Evolutionary conservation across 2,329 filamentous ascomycete genomes (phyloP).

Genomic region (Penicillium capsulatum): DNA sequence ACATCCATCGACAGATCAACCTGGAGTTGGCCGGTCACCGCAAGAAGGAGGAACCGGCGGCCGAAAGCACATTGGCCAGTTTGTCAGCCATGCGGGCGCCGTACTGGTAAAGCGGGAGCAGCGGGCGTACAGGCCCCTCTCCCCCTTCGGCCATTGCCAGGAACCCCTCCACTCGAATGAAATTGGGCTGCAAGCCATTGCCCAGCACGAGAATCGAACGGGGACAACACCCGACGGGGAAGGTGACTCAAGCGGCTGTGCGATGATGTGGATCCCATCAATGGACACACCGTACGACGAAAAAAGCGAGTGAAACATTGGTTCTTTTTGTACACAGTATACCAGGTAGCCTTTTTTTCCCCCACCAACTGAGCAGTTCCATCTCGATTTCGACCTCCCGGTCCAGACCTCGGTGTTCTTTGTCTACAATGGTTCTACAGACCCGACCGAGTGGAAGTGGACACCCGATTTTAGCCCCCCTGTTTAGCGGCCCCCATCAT

Average conservation of each 20-base stretch:
- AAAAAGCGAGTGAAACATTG: slow-evolving; percentile 6
- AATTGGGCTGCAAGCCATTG: slow-evolving; percentile 5
- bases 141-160: too few relatives aligned
- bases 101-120: slow-evolving; percentile 43
- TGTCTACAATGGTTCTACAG: background rate
- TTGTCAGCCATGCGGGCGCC: slow-evolving; percentile 45
- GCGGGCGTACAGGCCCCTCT: too few relatives aligned
- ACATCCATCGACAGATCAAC: slow-evolving; percentile 88
- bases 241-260: slow-evolving; percentile 14
- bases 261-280: too few relatives aligned
- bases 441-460: too few relatives aligned
- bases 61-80: slow-evolving; percentile 43
- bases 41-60: slow-evolving; percentile 44
- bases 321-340: slow-evolving; percentile 15
- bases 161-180: background rate
- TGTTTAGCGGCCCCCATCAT: background rate
- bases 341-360: slow-evolving; percentile 8
- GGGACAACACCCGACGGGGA: slow-evolving; percentile 4
- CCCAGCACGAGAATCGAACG: slow-evolving; percentile 5
- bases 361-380: slow-evolving; percentile 6
- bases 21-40: slow-evolving; percentile 63
- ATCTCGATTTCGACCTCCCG: background rate
- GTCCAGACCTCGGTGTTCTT: background rate
- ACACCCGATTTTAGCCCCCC: background rate
- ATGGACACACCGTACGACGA: slow-evolving; percentile 3